Percentiles rank a stretch among this genome's conserved stretches.
Conservation (phyloP, 805 yeast genomes). For the Saturnispora serradocipensis region DNA sequence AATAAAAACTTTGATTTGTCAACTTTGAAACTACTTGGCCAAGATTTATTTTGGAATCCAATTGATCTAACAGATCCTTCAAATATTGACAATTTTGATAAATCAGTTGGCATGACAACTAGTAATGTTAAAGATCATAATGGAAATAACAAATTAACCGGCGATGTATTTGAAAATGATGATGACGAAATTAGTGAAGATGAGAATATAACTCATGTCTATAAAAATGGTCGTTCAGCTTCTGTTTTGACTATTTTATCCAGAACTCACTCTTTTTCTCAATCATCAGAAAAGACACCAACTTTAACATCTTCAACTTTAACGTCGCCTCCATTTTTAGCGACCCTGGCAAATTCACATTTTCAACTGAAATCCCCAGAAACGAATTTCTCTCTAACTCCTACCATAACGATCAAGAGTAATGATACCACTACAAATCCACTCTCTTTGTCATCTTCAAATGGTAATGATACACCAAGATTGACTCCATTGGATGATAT, state of each 20-base stretch:
- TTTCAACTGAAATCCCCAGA: constrained; percentile 1
- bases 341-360: constrained; percentile 1
- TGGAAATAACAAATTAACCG: background rate
- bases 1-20: constrained; percentile 15
- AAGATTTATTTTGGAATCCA: constrained; percentile 57
- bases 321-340: constrained; percentile 10
- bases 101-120: background rate
- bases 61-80: constrained; percentile 19
- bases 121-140: background rate
- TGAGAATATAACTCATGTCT: background rate
- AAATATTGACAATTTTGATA: background rate
- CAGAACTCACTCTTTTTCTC: constrained; percentile 15
- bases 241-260: constrained; percentile 24
- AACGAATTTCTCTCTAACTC: constrained; percentile 3
- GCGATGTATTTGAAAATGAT: constrained; percentile 5
- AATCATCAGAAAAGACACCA: constrained; percentile 22
- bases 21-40: constrained; percentile 33
- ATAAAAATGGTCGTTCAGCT: constrained; percentile 21
- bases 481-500: constrained; percentile 14
- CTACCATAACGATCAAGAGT: background rate
- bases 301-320: constrained; percentile 18
- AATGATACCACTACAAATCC: background rate
- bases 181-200: constrained; percentile 4
- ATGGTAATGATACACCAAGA: background rate
- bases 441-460: background rate